Percentiles rank a stretch among this genome's conserved stretches.
These are phyloP conservation scores for Pichia exigua DNA, from an alignment of 805 yeast genomes.

Conservation along the genomic window DNA sequence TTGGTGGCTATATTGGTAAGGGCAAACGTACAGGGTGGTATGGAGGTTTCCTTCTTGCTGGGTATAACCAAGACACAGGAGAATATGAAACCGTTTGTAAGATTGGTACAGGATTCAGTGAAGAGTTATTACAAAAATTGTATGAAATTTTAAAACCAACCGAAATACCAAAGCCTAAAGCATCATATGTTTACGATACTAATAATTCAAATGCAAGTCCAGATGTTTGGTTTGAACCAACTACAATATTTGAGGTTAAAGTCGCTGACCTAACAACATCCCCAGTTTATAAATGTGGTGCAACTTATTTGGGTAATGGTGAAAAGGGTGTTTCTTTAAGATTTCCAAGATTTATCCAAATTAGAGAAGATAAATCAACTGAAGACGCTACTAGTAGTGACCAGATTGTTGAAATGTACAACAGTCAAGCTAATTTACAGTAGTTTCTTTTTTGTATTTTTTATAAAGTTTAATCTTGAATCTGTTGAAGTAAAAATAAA, in stretches of 20 bases:
- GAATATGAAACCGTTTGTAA: conserved; percentile 94
- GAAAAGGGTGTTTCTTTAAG: conserved; percentile 74
- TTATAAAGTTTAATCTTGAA: too few relatives aligned
- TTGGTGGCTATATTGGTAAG: conserved; percentile 89
- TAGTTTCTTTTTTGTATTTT: not conserved
- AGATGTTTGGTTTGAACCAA: conserved; percentile 94
- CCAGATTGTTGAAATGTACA: conserved; percentile 79
- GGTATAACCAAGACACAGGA: conserved; percentile 84
- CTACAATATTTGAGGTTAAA: conserved; percentile 73
- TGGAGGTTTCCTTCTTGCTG: conserved; percentile 89
- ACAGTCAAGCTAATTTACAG: conserved; percentile 47
- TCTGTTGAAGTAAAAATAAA: too few relatives aligned
- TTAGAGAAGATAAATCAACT: conserved; percentile 77
- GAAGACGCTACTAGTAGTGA: conserved; percentile 85
- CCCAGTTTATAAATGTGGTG: conserved; percentile 87
- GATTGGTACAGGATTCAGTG: conserved; percentile 95
- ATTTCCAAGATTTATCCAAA: conserved; percentile 78
- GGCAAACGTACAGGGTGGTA: conserved; percentile 94
- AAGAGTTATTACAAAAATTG: conserved; percentile 61
- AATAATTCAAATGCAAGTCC: conserved; percentile 62
- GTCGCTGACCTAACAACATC: conserved; percentile 88
- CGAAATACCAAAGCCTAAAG: conserved; percentile 54
- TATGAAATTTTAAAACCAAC: conserved; percentile 52
- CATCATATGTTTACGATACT: conserved; percentile 59
- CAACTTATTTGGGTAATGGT: conserved; percentile 47